These are phyloP conservation scores for Fraxinus ornus DNA, from an alignment of 305 asterid genomes.

Conservation along the genomic window DNA sequence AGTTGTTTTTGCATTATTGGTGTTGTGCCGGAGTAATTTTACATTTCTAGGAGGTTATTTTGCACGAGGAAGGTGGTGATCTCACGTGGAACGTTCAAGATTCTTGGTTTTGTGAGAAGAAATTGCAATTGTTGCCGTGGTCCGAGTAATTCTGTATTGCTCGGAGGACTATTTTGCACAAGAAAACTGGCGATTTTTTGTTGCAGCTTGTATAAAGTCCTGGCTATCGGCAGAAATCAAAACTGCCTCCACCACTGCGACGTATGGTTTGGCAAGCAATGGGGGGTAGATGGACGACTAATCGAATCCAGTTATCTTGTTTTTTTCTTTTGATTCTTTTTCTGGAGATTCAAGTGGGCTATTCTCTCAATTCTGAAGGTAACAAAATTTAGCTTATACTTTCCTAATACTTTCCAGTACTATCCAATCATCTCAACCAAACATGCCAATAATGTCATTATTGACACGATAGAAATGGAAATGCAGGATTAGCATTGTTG, in stretches of 20 bases:
- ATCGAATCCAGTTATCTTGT: conserved; percentile 42
- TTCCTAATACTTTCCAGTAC: not conserved
- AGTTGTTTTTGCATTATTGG: conserved; percentile 21
- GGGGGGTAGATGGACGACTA: conserved; percentile 65
- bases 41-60: conserved; percentile 48
- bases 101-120: conserved; percentile 30
- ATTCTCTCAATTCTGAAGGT: conserved; percentile 83
- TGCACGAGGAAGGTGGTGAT: conserved; percentile 33
- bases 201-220: conserved; percentile 44
- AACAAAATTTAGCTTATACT: conserved; percentile 2
- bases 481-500: conserved; percentile 72
- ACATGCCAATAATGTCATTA: not conserved
- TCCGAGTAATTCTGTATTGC: conserved; percentile 62
- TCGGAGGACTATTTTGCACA: conserved; percentile 51
- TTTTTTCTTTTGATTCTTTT: conserved; percentile 45
- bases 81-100: not conserved
- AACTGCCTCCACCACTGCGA: conserved; percentile 57
- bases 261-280: conserved; percentile 52
- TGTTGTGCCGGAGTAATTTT: conserved; percentile 52
- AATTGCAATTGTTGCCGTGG: conserved; percentile 29
- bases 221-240: conserved; percentile 57
- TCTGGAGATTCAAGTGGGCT: conserved; percentile 49
- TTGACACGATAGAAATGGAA: conserved; percentile 25
- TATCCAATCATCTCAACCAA: not conserved
- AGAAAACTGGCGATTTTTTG: conserved; percentile 72